Conservation (phyloP, 345 rosid genomes). For the Excoecaria cochinchinensis region DNA sequence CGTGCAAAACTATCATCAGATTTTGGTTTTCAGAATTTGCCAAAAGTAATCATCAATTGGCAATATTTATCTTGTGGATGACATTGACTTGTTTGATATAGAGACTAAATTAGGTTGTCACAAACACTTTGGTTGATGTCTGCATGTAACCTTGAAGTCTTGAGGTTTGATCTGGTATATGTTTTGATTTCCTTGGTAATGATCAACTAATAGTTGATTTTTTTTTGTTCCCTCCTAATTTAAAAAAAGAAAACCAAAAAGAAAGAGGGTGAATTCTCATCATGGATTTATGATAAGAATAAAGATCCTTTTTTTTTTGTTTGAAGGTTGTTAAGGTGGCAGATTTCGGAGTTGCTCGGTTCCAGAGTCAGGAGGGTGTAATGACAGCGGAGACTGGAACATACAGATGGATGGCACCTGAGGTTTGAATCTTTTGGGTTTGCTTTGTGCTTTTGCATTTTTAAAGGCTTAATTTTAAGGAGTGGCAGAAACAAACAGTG, state of each 20-base stretch:
- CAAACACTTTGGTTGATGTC: not conserved
- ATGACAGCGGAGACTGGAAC: slow-evolving; percentile 89
- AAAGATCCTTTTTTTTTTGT: slow-evolving; percentile 20
- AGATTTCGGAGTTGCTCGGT: slow-evolving; percentile 81
- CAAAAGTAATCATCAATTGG: not conserved
- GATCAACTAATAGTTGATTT: not conserved
- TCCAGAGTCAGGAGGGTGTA: slow-evolving; percentile 60
- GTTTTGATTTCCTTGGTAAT: not conserved
- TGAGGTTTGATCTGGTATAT: not conserved
- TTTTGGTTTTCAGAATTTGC: not conserved
- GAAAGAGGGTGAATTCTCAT: not conserved
- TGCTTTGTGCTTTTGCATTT: slow-evolving; percentile 5
- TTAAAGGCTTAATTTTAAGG: not conserved
- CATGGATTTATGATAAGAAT: not conserved
- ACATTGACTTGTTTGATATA: not conserved
- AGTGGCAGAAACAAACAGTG: not conserved
- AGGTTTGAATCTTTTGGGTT: slow-evolving; percentile 42
- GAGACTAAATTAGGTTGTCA: not conserved
- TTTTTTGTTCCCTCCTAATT: not conserved
- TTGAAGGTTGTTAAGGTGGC: slow-evolving; percentile 73
- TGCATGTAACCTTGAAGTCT: not conserved
- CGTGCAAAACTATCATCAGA: not conserved
- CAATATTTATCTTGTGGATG: not conserved
- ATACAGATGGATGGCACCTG: slow-evolving; percentile 91
- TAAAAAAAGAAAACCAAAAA: not conserved